Evolutionary conservation across 805 yeast species (phyloP).

Genomic region (Suhomyces sp.): DNA sequence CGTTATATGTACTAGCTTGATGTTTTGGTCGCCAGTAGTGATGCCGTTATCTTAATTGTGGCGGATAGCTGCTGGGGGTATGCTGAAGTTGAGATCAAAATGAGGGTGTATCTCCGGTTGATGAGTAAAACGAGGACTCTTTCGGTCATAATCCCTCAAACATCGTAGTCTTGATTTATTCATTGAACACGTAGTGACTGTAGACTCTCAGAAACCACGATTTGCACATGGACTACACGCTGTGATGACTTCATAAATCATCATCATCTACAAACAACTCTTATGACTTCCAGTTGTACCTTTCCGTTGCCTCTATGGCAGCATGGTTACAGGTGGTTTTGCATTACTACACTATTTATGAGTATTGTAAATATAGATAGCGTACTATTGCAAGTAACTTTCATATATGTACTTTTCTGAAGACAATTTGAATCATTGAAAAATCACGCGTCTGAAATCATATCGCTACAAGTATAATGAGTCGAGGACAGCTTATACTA

Average conservation of each 20-base stretch:
- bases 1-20: conserved; percentile 3
- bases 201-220: background rate
- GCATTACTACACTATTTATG: no score
- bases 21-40: conserved; percentile 11
- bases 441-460: background rate
- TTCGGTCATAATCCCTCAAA: conserved; percentile 31
- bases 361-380: background rate
- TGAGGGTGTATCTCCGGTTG: conserved; percentile 33
- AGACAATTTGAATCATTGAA: background rate
- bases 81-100: conserved; percentile 10
- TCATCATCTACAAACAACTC: background rate
- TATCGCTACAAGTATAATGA: conserved; percentile 12
- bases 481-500: conserved; percentile 70
- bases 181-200: background rate
- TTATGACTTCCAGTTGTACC: background rate
- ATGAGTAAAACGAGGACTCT: conserved; percentile 25
- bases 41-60: conserved; percentile 9
- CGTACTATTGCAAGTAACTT: background rate
- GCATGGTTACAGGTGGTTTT: no score
- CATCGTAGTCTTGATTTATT: conserved; percentile 5
- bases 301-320: no score
- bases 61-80: conserved; percentile 7
- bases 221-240: background rate
- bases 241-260: no score
- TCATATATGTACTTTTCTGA: no score